phyloP scores from a whole-genome alignment of 2,329 filamentous ascomycete species.

The Aplosporella prunicola region DNA sequence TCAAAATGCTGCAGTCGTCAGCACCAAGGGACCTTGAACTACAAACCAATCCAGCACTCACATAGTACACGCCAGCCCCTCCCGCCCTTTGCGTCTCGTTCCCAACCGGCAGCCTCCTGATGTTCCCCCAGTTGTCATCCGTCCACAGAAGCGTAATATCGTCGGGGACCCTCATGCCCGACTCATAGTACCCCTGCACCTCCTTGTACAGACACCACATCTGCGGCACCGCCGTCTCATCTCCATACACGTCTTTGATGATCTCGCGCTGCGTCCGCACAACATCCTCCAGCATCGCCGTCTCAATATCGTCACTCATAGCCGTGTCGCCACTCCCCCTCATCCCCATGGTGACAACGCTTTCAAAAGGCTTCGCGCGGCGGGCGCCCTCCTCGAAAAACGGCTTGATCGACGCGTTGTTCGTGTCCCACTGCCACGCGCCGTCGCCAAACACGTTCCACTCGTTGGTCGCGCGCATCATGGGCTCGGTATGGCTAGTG shows the following conservation, averaged over 20 bases:
- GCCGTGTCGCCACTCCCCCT: constrained; percentile 59
- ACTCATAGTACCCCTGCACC: constrained; percentile 59
- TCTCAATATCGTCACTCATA: constrained; percentile 48
- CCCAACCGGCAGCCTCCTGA: constrained; percentile 50
- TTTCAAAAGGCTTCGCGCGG: constrained; percentile 56
- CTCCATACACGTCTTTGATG: constrained; percentile 46
- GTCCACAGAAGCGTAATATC: constrained; percentile 60
- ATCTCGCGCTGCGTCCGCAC: constrained; percentile 52
- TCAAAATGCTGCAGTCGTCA: constrained; percentile 46
- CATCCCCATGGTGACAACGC: constrained; percentile 59
- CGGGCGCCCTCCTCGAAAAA: constrained; percentile 61
- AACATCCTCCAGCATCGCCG: constrained; percentile 49
- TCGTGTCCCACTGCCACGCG: constrained; percentile 60
- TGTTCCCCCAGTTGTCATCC: constrained; percentile 61
- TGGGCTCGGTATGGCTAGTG: constrained; percentile 64
- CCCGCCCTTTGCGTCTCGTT: constrained; percentile 52
- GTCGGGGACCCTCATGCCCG: constrained; percentile 53
- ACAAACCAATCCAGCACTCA: constrained; percentile 13
- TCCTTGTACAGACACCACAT: constrained; percentile 69
- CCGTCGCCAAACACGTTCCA: constrained; percentile 44
- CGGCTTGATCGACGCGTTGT: constrained; percentile 57
- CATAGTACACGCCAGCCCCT: constrained; percentile 57
- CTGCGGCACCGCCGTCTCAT: constrained; percentile 50
- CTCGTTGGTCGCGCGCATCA: constrained; percentile 50
- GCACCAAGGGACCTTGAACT: no score